Conservation (phyloP, 805 yeast species). For the Saccharomyces paradoxus region DNA sequence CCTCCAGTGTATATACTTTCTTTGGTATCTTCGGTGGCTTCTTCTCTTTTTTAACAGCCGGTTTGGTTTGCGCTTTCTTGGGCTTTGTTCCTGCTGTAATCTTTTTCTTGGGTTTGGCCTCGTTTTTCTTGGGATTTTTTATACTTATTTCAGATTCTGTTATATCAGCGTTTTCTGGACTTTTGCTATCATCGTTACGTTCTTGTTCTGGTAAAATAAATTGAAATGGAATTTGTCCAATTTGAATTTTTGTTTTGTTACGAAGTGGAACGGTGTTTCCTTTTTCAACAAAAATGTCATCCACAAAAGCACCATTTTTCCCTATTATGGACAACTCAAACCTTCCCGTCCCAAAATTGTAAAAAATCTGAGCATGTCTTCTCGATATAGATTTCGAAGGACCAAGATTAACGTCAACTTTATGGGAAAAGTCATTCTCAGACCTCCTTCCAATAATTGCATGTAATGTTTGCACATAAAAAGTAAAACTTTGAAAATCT, state of each 20-base stretch:
- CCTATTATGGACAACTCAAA: conserved; percentile 90
- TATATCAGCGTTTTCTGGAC: conserved; percentile 4
- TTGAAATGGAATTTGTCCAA: conserved; percentile 83
- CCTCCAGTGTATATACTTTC: conserved; percentile 65
- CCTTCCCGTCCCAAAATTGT: conserved; percentile 91
- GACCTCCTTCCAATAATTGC: conserved; percentile 87
- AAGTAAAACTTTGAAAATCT: conserved; percentile 87
- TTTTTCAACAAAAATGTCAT: conserved; percentile 78
- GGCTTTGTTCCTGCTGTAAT: conserved; percentile 32
- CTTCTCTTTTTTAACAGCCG: conserved; percentile 41
- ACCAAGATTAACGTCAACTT: conserved; percentile 89
- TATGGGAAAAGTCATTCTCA: conserved; percentile 57
- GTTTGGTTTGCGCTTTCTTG: conserved; percentile 28
- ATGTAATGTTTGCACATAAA: conserved; percentile 92
- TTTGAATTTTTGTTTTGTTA: conserved; percentile 79
- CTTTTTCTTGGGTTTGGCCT: conserved; percentile 7
- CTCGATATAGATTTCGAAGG: conserved; percentile 88
- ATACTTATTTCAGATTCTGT: conserved; percentile 7
- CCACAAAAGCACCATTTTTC: conserved; percentile 94
- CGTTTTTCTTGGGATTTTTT: conserved; percentile 5
- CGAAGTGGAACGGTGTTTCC: conserved; percentile 84
- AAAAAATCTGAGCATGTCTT: conserved; percentile 90
- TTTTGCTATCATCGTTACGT: conserved; percentile 28
- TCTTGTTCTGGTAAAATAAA: conserved; percentile 76
- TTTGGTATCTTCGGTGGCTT: conserved; percentile 48